Evolutionary conservation across 192 early-diverging fungal genomes (phyloP), one percentile per base, ranked within the genome.

Genomic region (Backusella luteola): DNA sequence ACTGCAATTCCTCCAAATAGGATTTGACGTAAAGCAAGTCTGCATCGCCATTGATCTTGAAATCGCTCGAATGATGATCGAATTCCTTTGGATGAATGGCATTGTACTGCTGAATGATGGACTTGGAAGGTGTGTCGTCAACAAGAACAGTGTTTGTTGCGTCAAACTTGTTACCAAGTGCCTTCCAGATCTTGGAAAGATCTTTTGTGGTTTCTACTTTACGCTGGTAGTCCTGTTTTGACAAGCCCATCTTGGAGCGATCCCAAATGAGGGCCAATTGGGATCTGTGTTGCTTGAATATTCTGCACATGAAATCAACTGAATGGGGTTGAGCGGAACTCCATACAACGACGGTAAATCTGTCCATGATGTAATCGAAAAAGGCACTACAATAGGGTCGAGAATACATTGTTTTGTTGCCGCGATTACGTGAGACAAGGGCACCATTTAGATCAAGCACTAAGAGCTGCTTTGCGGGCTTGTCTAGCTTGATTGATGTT

Each of bases 371-470:
- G 79, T 89, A 93, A 9, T 79, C 34, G 36, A 93, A 74, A 73
- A 94, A 93, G 4, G 81, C 66, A 0, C 46, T 23, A 17, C 90
- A 75, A 71, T 84, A 73, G 0, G 93, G 93, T 4, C 93, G 86
- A 1, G 76, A 49, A 26, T 69, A 67, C 44, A 85, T 78, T 0
- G 66, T 59, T 19, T 38, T 76, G 41, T 44, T 35, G 59, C 59
- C 75, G n/a, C 29, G 34, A 8, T 21, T 71, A 15, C 91, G 85
- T 52, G 81, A 83, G 14, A 94, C 77, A 34, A 94, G 73, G 1
- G 92, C 90, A 1, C 92, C 92, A 68, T 94, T 94, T 19, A 94
- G 83, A 73, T 94, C 92, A 2, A 94, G 84, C 23, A 94, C 86
- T 36, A 94, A 76, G 3, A 94, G 80, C 71, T 86, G 71, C 66